Base-by-base conservation (phyloP, 2,329 filamentous ascomycete genomes). In the Colletotrichum chlorophyti region DNA sequence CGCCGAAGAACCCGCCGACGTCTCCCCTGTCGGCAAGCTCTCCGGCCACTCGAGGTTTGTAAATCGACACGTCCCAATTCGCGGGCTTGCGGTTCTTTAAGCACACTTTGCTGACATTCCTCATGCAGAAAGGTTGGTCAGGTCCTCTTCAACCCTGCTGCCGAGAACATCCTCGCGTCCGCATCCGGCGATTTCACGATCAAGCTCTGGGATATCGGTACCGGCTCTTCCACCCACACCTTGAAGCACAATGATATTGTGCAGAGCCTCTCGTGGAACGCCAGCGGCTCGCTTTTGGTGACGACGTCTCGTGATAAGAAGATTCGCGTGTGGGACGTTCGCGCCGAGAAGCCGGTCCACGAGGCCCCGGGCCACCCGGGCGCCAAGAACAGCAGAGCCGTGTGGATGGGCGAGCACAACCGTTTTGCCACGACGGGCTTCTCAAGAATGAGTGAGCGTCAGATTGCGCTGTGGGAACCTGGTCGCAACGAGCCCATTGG, bases 291-390 rank as follows among this genome's bases (percentile, higher is more conserved):
- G 54, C 83, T 95, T 72, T 79, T 99, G 60, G 93, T 91, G 45
- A 98, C 95, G 7, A 98, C 95, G 8, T 97, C 93, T 61, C 87
- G 95, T 69, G 95, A 99, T 84, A 99, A 99, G 88, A 97, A 97
- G 81, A 83, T 99, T 64, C 89, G 95, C 61, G 88, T 98, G 63
- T 99, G 95, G 95, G 95, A 99, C 81, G 92, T 94, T 58, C 89
- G 95, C 71, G 93, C 97, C 79, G 90, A 98, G 77, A 90, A 85
- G 75, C 86, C 93, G 12, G 90, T 89, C 5, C 90, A 96, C 69
- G 93, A 97, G 72, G 87, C 89, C 12, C 79, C 87, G 5, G 95
- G 95, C 61, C 95, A 99, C 74, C 84, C 88, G 26, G 95, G 95
- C 55, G 95, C 95, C 65, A 99, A 99, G 85, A 98, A 96, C 82